phyloP scores from a whole-genome alignment of 257 asterid genomes.

The Parsonsia alboflavescens region DNA sequence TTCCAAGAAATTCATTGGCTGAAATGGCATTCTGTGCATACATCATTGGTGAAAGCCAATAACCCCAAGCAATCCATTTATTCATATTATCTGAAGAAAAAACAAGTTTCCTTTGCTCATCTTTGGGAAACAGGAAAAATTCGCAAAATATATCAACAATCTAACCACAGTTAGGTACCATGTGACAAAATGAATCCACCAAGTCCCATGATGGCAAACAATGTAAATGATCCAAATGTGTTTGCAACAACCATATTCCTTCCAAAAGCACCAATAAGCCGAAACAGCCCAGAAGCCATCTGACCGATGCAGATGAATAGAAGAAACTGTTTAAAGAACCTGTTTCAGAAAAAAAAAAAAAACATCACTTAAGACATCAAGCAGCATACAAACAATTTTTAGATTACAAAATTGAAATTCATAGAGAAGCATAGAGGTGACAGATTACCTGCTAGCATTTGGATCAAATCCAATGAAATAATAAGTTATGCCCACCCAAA shows the following conservation, averaged over 20 bases:
- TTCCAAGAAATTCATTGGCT: slow-evolving; percentile 44
- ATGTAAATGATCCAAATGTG: slow-evolving; percentile 14
- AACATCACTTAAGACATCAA: too few relatives aligned
- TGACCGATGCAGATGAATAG: slow-evolving; percentile 9
- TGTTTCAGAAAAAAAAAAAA: neutral
- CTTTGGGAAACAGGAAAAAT: neutral
- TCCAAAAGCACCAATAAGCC: slow-evolving; percentile 19
- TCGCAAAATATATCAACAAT: neutral
- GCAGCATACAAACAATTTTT: neutral
- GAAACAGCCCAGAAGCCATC: slow-evolving; percentile 18
- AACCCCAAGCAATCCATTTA: slow-evolving; percentile 19
- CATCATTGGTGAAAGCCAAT: slow-evolving; percentile 31
- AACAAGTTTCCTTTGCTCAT: neutral
- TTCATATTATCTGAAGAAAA: slow-evolving; percentile 11
- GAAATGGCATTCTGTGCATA: slow-evolving; percentile 40
- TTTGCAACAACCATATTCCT: slow-evolving; percentile 19
- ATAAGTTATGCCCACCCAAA: neutral
- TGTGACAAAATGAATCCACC: slow-evolving; percentile 16
- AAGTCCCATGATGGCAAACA: slow-evolving; percentile 7
- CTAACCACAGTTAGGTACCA: neutral
- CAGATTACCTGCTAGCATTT: neutral
- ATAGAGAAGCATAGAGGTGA: neutral
- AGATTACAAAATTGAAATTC: neutral
- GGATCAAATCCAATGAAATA: neutral
- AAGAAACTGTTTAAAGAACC: slow-evolving; percentile 16